phyloP scores from a whole-genome alignment of 371 early-diverging fungal genomes.

The Sanchytrium tribonematis region DNA sequence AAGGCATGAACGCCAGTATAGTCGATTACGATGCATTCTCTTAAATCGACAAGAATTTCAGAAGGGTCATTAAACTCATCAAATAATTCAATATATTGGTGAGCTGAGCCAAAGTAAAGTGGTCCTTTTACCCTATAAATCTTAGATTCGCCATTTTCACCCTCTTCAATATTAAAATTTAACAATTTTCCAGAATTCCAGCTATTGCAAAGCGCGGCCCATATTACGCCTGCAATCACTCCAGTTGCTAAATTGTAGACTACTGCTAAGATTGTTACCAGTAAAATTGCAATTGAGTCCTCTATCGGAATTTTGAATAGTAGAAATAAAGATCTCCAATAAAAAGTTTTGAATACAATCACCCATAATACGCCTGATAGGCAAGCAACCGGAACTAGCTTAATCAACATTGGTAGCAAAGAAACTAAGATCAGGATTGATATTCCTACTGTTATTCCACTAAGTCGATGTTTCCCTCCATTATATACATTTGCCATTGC shows the following conservation, averaged over 20 bases:
- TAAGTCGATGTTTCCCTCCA: conserved; percentile 2
- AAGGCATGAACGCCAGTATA: not conserved
- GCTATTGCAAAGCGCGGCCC: conserved; percentile 3
- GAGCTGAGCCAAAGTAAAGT: not conserved
- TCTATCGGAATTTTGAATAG: conserved; percentile 1
- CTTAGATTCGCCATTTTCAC: not conserved
- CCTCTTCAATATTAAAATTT: not conserved
- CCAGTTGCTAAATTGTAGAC: conserved; percentile 3
- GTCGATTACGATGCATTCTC: not conserved
- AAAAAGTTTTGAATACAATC: conserved; percentile 5
- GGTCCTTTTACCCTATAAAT: not conserved
- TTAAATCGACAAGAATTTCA: not conserved
- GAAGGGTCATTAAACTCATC: not conserved
- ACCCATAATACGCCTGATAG: conserved; percentile 6
- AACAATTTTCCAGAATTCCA: not conserved
- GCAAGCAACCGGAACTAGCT: conserved; percentile 4
- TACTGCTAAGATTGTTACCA: conserved; percentile 5
- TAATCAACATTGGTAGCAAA: not conserved
- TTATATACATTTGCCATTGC: conserved; percentile 3
- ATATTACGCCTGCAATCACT: conserved; percentile 3
- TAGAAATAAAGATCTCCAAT: conserved; percentile 3
- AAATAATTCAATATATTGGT: not conserved
- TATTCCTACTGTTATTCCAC: conserved; percentile 1
- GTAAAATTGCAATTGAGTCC: conserved; percentile 3
- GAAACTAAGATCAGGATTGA: conserved; percentile 2